A percentile compares a stretch with the other conserved stretches of the same genome.
phyloP scores from a whole-genome alignment of 345 rosid species.

The Corchorus olitorius region DNA sequence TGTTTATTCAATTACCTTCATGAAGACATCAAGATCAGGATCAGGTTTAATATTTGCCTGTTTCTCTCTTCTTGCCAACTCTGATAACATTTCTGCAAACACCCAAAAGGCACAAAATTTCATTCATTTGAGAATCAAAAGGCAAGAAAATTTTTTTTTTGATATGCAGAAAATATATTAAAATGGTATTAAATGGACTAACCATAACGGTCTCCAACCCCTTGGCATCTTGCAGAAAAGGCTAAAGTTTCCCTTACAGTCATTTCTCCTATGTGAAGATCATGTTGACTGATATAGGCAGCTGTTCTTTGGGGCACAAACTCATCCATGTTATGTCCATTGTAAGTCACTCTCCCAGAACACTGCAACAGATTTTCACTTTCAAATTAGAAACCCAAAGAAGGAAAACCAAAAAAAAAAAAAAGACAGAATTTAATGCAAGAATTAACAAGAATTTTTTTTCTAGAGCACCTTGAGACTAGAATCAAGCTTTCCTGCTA shows the following conservation, averaged over 20 bases:
- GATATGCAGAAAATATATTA: no score
- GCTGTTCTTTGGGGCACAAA: constrained; percentile 70
- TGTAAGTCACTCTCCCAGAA: constrained; percentile 60
- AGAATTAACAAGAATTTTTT: not conserved
- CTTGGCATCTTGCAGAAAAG: constrained; percentile 81
- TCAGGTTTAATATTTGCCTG: constrained; percentile 80
- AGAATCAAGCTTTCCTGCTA: constrained; percentile 74
- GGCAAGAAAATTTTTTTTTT: no score
- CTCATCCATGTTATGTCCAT: constrained; percentile 57
- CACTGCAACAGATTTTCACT: constrained; percentile 27
- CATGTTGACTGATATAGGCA: constrained; percentile 73
- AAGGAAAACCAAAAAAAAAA: no score
- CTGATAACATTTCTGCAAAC: constrained; percentile 60
- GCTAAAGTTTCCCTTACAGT: constrained; percentile 78
- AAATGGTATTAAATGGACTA: not conserved
- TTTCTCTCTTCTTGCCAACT: constrained; percentile 79
- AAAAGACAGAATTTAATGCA: no score
- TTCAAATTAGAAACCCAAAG: constrained; percentile 15
- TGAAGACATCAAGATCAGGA: constrained; percentile 75
- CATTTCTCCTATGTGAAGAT: constrained; percentile 58
- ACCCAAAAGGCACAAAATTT: not conserved
- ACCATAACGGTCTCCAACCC: constrained; percentile 68
- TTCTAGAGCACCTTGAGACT: constrained; percentile 52
- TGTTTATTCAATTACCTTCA: constrained; percentile 53
- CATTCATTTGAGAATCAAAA: not conserved